Evolutionary conservation across 768 basidiomycete genomes (phyloP).

Genomic region (Termitomyces sp.): DNA sequence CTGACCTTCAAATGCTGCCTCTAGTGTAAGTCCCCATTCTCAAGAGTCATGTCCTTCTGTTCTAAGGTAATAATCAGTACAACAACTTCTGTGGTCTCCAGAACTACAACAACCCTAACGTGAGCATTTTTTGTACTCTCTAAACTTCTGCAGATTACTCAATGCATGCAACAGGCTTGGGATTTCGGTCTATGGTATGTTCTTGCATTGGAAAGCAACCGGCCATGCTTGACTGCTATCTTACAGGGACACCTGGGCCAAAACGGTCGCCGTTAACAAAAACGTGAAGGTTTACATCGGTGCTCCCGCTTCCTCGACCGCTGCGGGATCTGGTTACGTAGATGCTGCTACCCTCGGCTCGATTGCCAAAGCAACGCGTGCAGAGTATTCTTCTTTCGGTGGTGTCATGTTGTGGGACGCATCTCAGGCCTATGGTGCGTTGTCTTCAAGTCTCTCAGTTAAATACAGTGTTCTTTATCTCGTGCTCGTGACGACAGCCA

Average conservation of each 20-base stretch:
- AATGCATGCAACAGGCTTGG: conserved; percentile 30
- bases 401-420: conserved; percentile 46
- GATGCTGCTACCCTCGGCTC: conserved; percentile 36
- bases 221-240: background rate
- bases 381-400: conserved; percentile 51
- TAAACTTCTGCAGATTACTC: background rate
- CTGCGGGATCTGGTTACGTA: conserved; percentile 54
- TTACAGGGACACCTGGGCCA: conserved; percentile 53
- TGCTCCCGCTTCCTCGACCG: conserved; percentile 46
- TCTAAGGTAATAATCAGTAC: conserved; percentile 8
- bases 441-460: conserved; percentile 12
- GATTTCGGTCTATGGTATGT: conserved; percentile 44
- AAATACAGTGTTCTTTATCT: background rate
- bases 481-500: conserved; percentile 20
- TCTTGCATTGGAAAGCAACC: background rate
- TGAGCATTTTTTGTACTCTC: conserved; percentile 16
- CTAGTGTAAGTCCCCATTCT: conserved; percentile 8
- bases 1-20: background rate
- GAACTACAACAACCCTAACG: conserved; percentile 38
- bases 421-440: conserved; percentile 36
- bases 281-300: conserved; percentile 57
- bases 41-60: background rate
- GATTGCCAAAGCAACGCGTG: conserved; percentile 36
- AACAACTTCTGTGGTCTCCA: conserved; percentile 28
- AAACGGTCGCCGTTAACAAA: conserved; percentile 45